A percentile compares a stretch with the other conserved stretches of the same genome.
These are phyloP conservation scores for Penicillium paxilli DNA, from an alignment of 495 filamentous ascomycete genomes.

Conservation along the genomic window DNA sequence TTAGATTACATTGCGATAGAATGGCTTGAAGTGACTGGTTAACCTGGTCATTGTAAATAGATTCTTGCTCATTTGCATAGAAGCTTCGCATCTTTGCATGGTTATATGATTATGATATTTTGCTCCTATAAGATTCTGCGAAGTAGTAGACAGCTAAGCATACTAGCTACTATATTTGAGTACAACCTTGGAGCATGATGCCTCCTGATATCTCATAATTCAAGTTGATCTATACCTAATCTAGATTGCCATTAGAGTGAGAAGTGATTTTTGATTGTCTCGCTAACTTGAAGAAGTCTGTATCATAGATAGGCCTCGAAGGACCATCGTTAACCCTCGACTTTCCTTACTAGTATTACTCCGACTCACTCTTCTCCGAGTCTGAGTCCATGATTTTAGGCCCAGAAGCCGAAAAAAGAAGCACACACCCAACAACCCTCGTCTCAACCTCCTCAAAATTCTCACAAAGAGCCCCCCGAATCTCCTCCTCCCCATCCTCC, in stretches of 20 bases:
- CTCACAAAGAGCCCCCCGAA: conserved; percentile 1
- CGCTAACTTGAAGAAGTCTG: no score
- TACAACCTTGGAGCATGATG: no score
- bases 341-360: no score
- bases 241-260: no score
- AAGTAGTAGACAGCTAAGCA: no score
- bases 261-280: no score
- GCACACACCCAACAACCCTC: conserved; percentile 1
- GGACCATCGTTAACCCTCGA: neutral
- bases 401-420: conserved; percentile 41
- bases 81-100: neutral
- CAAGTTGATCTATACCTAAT: no score
- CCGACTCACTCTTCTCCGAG: neutral
- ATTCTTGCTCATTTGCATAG: neutral
- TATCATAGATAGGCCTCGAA: no score
- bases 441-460: conserved; percentile 4
- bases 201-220: no score
- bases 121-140: neutral
- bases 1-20: neutral
- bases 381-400: conserved; percentile 63
- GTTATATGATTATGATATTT: neutral
- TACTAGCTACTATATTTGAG: no score
- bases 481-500: conserved; percentile 1
- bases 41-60: neutral
- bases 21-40: neutral